A percentile compares a stretch with the other conserved stretches of the same genome.
Conservation (phyloP, 1,284 basidiomycete genomes). For the Gymnopus androsaceus region DNA sequence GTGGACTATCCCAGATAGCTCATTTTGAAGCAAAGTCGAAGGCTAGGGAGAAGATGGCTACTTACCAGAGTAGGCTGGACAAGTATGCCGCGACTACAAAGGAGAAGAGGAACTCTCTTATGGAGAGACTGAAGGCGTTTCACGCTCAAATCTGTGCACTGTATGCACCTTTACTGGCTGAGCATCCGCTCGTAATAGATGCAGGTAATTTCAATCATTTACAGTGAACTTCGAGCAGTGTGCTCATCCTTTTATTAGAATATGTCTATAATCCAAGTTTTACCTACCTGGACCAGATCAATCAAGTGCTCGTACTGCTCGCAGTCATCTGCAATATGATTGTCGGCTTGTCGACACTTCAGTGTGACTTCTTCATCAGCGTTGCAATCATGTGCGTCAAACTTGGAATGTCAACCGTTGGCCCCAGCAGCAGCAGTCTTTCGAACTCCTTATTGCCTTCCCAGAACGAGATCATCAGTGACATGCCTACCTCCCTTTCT, state of each 20-base stretch:
- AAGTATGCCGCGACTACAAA: background rate
- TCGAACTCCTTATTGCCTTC: background rate
- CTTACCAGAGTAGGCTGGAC: too few relatives aligned
- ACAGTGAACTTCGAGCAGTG: background rate
- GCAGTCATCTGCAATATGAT: slow-evolving; percentile 12
- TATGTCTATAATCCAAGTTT: background rate
- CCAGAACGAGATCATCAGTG: slow-evolving; percentile 2
- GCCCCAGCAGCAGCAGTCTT: background rate
- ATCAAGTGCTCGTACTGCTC: slow-evolving; percentile 8
- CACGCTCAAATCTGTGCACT: background rate
- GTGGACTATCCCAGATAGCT: too few relatives aligned
- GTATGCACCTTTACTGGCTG: background rate
- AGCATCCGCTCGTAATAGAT: background rate
- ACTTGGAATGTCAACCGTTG: slow-evolving; percentile 10
- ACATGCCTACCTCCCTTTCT: slow-evolving; percentile 3
- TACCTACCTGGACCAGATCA: slow-evolving; percentile 11
- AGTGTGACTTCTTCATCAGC: slow-evolving; percentile 5
- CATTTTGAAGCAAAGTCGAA: too few relatives aligned
- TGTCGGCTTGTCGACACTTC: slow-evolving; percentile 1
- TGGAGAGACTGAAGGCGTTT: background rate
- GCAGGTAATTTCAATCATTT: slow-evolving; percentile 1
- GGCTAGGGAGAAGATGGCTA: too few relatives aligned
- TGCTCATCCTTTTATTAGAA: background rate
- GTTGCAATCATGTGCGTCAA: slow-evolving; percentile 5
- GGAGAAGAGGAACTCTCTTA: background rate